These are phyloP conservation scores for Aphanomyces cochlioides DNA, from an alignment of 352 stramenopile genomes.

Conservation along the genomic window DNA sequence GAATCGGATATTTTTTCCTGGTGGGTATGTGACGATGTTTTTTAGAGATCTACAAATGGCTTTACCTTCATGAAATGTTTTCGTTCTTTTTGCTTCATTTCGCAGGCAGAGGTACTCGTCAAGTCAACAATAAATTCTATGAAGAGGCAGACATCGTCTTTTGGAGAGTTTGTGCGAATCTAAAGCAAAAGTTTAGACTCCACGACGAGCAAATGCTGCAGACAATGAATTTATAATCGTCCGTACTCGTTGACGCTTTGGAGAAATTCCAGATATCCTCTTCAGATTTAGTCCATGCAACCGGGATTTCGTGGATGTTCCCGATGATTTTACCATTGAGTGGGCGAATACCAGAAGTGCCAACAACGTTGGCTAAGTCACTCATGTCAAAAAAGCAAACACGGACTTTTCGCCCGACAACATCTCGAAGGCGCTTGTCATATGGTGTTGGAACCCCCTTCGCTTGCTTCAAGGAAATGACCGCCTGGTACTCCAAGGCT, in stretches of 20 bases:
- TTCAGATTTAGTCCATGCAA: conserved; percentile 62
- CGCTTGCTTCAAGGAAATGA: conserved; percentile 71
- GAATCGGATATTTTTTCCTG: conserved; percentile 24
- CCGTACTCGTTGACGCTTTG: conserved; percentile 61
- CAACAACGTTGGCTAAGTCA: neutral
- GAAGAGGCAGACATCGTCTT: conserved; percentile 61
- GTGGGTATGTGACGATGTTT: neutral
- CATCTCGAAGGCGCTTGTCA: conserved; percentile 68
- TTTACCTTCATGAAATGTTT: conserved; percentile 24
- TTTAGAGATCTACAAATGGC: neutral
- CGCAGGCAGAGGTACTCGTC: conserved; percentile 28
- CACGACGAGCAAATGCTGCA: neutral
- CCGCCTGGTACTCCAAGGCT: conserved; percentile 49
- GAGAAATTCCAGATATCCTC: conserved; percentile 84
- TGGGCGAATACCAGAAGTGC: conserved; percentile 1
- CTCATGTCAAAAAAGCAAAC: conserved; percentile 62
- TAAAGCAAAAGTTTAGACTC: neutral
- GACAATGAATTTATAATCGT: conserved; percentile 82
- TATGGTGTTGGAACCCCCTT: conserved; percentile 70
- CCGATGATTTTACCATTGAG: conserved; percentile 49
- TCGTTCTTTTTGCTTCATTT: conserved; percentile 34
- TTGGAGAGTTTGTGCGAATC: conserved; percentile 57
- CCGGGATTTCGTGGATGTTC: conserved; percentile 74
- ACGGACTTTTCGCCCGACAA: conserved; percentile 74
- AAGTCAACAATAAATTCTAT: conserved; percentile 75